A percentile compares a stretch with the other conserved stretches of the same genome.
Evolutionary conservation across 139 green algal genomes (phyloP).

Genomic region (Axilococcus clingmanii): DNA sequence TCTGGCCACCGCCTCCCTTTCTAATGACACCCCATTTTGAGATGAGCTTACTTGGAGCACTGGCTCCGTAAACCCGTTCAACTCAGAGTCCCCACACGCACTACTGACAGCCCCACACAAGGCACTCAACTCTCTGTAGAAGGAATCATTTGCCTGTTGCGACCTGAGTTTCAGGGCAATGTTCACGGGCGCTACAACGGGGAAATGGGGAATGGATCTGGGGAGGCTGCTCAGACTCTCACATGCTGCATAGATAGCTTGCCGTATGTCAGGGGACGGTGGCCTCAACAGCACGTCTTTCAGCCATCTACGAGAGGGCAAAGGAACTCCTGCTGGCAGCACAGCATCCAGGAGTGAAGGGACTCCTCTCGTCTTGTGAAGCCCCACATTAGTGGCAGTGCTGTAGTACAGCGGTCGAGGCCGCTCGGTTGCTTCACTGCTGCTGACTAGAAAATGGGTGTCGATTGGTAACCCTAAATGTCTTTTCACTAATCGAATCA

Average conservation of each 20-base stretch:
- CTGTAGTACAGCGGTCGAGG: constrained; percentile 55
- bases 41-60: constrained; percentile 8
- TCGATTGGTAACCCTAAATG: constrained; percentile 18
- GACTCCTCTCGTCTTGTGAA: constrained; percentile 47
- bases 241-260: constrained; percentile 20
- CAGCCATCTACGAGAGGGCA: constrained; percentile 24
- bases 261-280: constrained; percentile 24
- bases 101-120: constrained; percentile 13
- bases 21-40: constrained; percentile 14
- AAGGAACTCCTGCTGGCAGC: constrained; percentile 1
- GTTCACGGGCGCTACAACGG: constrained; percentile 11
- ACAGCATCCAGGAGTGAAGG: constrained; percentile 50
- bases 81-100: background rate
- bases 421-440: constrained; percentile 7
- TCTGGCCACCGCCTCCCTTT: background rate
- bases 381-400: constrained; percentile 64
- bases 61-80: background rate
- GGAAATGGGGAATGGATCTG: constrained; percentile 21
- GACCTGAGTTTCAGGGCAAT: constrained; percentile 35
- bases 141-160: constrained; percentile 27
- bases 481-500: constrained; percentile 18
- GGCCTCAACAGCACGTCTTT: constrained; percentile 43
- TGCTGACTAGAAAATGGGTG: constrained; percentile 9
- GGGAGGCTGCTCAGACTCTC: constrained; percentile 11
- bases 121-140: constrained; percentile 26